Evolutionary conservation across 73 alveolate genomes (phyloP).

Genomic region (Tetrahymena thermophila): DNA sequence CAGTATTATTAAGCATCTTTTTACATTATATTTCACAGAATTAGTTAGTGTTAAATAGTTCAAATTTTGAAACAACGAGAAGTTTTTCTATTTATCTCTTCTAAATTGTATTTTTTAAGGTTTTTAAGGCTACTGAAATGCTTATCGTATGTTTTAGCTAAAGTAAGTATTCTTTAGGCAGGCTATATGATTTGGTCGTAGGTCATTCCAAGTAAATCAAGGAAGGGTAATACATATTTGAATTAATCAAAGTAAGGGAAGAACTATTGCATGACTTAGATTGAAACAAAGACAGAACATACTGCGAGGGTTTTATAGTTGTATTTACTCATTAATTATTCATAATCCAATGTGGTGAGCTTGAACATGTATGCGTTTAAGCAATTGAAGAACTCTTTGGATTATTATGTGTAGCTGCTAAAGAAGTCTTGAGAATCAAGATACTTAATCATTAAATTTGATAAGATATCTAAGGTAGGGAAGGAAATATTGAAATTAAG

Average conservation of each 20-base stretch:
- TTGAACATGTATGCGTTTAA: slow-evolving; percentile 73
- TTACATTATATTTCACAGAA: neutral
- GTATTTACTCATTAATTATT: slow-evolving; percentile 49
- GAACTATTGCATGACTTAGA: slow-evolving; percentile 76
- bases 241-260: slow-evolving; percentile 39
- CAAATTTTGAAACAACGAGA: neutral
- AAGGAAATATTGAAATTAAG: slow-evolving; percentile 56
- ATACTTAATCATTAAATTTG: neutral
- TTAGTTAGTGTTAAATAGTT: neutral
- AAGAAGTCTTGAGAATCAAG: neutral
- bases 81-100: neutral
- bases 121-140: slow-evolving; percentile 79
- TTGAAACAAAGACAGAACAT: slow-evolving; percentile 73
- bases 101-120: slow-evolving; percentile 57
- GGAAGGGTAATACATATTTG: neutral
- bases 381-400: slow-evolving; percentile 12
- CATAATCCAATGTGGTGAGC: slow-evolving; percentile 77
- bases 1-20: neutral
- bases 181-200: slow-evolving; percentile 75
- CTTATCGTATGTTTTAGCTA: slow-evolving; percentile 85
- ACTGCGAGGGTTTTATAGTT: slow-evolving; percentile 67
- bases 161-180: slow-evolving; percentile 65
- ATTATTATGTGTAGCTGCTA: neutral
- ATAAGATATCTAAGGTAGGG: slow-evolving; percentile 33
- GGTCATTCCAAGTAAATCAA: slow-evolving; percentile 12